A percentile compares a stretch with the other conserved stretches of the same genome.
Conservation (phyloP, 768 basidiomycete genomes). For the Suillus tomentosus region DNA sequence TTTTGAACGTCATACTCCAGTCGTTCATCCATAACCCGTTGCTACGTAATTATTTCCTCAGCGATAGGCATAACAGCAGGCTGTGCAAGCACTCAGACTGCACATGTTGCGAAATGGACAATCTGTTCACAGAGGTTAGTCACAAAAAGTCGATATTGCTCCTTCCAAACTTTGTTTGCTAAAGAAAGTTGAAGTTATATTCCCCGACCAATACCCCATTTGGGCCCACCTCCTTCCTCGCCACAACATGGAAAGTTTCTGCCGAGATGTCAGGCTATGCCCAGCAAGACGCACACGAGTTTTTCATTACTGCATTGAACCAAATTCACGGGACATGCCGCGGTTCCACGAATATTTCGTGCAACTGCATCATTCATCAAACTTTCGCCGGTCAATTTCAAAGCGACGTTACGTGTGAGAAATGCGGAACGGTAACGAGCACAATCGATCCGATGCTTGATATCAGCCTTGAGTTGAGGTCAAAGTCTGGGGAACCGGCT, state of each 20-base stretch:
- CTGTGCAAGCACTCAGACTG: constrained; percentile 74
- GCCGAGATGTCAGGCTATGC: constrained; percentile 87
- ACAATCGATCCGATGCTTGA: constrained; percentile 91
- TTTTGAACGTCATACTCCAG: constrained; percentile 90
- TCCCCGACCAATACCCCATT: constrained; percentile 61
- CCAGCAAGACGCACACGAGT: constrained; percentile 94
- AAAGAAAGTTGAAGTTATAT: constrained; percentile 45
- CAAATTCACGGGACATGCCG: constrained; percentile 82
- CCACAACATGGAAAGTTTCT: constrained; percentile 78
- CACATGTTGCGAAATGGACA: constrained; percentile 94
- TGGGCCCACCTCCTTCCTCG: constrained; percentile 82
- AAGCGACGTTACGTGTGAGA: constrained; percentile 87
- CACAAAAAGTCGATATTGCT: not conserved
- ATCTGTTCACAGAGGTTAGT: constrained; percentile 69
- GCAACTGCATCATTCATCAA: constrained; percentile 89
- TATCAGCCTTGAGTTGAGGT: constrained; percentile 81
- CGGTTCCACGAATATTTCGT: constrained; percentile 73
- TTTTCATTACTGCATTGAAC: constrained; percentile 81
- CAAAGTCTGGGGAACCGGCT: constrained; percentile 46
- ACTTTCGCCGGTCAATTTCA: constrained; percentile 87
- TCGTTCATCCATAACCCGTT: constrained; percentile 88
- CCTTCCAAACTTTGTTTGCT: not conserved
- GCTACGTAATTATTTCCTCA: constrained; percentile 84
- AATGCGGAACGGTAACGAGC: constrained; percentile 76
- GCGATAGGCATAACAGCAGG: constrained; percentile 82